A percentile compares a stretch with the other conserved stretches of the same genome.
phyloP scores from a whole-genome alignment of 176 grass and related monocot genomes.

The Eremochloa ophiuroides region DNA sequence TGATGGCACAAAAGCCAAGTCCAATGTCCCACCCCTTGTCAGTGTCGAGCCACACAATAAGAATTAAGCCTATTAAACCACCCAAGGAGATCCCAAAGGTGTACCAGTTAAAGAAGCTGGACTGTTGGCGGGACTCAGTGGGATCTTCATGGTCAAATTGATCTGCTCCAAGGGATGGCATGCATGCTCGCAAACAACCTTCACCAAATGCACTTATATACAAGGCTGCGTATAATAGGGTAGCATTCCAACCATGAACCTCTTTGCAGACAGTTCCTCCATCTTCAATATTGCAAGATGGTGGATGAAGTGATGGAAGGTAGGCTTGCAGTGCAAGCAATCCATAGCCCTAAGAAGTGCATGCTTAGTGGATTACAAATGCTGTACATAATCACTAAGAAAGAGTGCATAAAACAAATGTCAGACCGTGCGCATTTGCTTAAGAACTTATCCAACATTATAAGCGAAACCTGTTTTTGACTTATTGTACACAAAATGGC shows the following conservation, averaged over 20 bases:
- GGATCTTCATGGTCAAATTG: constrained; percentile 55
- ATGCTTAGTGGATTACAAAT: not conserved
- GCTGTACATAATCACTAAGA: not conserved
- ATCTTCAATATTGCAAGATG: constrained; percentile 25
- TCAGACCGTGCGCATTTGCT: not conserved
- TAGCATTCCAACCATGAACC: constrained; percentile 40
- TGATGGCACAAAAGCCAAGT: constrained; percentile 30
- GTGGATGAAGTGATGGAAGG: constrained; percentile 47
- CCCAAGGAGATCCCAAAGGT: constrained; percentile 52
- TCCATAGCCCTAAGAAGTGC: constrained; percentile 43
- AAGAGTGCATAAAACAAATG: not conserved
- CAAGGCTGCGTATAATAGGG: constrained; percentile 36
- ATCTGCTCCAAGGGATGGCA: constrained; percentile 56
- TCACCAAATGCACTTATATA: constrained; percentile 44
- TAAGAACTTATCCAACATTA: not conserved
- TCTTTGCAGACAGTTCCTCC: constrained; percentile 24
- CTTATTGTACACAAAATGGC: too few species aligned
- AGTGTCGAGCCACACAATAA: constrained; percentile 57
- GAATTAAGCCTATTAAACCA: constrained; percentile 37
- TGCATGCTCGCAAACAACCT: constrained; percentile 44
- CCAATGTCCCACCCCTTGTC: constrained; percentile 54
- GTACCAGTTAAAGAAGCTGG: constrained; percentile 61
- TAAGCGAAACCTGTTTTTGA: not conserved
- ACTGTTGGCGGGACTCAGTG: constrained; percentile 19
- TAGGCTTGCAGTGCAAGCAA: constrained; percentile 56